Conservation (phyloP, 163 green algal species). For the Chlamydomonas reinhardtii region DNA sequence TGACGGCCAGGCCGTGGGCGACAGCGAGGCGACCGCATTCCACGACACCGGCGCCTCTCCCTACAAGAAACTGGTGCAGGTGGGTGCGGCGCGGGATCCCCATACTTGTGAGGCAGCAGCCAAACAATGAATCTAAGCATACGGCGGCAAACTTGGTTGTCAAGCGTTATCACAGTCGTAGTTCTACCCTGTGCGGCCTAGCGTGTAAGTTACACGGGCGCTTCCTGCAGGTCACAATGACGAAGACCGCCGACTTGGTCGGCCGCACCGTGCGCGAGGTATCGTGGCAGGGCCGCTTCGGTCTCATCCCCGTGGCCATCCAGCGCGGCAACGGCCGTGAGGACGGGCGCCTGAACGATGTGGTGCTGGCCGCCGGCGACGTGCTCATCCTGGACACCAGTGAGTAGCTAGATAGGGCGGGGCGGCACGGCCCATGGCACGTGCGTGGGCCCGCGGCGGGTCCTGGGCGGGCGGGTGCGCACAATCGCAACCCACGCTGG, state of each 20-base stretch:
- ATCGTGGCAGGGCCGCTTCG: slow-evolving; percentile 81
- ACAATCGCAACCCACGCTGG: too few relatives aligned
- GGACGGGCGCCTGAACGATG: slow-evolving; percentile 64
- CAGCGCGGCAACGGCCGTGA: slow-evolving; percentile 69
- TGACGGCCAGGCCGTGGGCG: neutral
- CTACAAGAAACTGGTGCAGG: slow-evolving; percentile 48
- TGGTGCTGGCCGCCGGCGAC: slow-evolving; percentile 69
- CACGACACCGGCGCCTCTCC: neutral
- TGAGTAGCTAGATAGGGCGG: slow-evolving; percentile 3
- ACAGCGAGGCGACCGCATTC: neutral
- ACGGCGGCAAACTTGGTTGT: too few relatives aligned
- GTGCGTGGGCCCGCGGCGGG: too few relatives aligned
- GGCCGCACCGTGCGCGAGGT: slow-evolving; percentile 69
- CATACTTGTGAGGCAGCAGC: too few relatives aligned
- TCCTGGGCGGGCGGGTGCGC: too few relatives aligned
- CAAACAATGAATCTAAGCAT: too few relatives aligned
- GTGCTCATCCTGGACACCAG: slow-evolving; percentile 67
- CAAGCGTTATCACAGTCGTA: too few relatives aligned
- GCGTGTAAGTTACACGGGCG: too few relatives aligned
- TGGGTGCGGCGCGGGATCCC: neutral
- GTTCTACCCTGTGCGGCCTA: too few relatives aligned
- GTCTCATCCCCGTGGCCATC: slow-evolving; percentile 83
- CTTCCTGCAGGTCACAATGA: slow-evolving; percentile 23
- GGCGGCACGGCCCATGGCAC: too few relatives aligned
- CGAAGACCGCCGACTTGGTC: slow-evolving; percentile 45